These are phyloP conservation scores for Corymbia citriodora DNA, from an alignment of 441 rosid genomes.

Conservation along the genomic window DNA sequence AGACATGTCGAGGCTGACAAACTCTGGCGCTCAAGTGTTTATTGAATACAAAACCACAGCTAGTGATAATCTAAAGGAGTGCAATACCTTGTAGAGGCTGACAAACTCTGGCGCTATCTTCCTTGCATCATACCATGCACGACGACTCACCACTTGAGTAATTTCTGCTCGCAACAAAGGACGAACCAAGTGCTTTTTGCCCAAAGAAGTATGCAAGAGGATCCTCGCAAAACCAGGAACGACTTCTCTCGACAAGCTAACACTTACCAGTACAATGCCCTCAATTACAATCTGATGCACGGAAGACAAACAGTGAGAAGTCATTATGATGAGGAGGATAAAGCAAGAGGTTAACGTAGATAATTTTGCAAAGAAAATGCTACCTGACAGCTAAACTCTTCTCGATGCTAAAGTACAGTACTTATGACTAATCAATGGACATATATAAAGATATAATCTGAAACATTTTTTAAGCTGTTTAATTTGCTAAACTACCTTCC, in stretches of 20 bases:
- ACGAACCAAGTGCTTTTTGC: constrained; percentile 92
- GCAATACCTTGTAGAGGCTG: constrained; percentile 77
- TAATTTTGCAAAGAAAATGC: background rate
- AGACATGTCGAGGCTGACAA: background rate
- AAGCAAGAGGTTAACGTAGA: background rate
- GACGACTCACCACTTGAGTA: constrained; percentile 86
- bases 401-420: background rate
- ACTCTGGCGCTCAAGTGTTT: background rate
- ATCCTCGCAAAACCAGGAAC: constrained; percentile 93
- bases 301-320: background rate
- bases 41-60: background rate
- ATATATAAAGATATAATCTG: background rate
- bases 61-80: background rate
- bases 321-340: background rate
- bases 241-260: constrained; percentile 88
- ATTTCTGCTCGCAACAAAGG: constrained; percentile 86
- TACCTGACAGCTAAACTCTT: background rate
- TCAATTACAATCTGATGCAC: constrained; percentile 42
- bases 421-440: background rate
- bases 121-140: constrained; percentile 90
- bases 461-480: background rate
- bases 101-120: constrained; percentile 80
- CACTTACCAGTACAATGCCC: constrained; percentile 74
- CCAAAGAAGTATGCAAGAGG: constrained; percentile 81
- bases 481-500: background rate